Evolutionary conservation across 345 rosid species (phyloP).

Genomic region (Hevea brasiliensis): DNA sequence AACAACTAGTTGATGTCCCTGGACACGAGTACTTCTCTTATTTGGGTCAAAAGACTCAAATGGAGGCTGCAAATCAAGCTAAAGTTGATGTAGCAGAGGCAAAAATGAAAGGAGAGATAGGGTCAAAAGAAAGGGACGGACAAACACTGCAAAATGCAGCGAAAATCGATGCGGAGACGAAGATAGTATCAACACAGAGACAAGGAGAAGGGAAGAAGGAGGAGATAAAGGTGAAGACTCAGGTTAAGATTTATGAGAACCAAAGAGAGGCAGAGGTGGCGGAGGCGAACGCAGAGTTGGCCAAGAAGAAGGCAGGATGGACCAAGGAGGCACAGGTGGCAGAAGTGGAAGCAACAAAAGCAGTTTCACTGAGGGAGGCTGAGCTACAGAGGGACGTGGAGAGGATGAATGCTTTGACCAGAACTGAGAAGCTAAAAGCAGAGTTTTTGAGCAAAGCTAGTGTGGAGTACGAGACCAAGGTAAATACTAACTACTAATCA

Average conservation of each 20-base stretch:
- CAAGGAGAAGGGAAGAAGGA: constrained; percentile 67
- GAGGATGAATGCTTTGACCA: constrained; percentile 65
- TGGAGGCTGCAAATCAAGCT: constrained; percentile 85
- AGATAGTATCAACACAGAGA: constrained; percentile 54
- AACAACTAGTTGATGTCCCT: constrained; percentile 81
- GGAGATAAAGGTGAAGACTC: constrained; percentile 61
- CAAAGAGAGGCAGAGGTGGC: constrained; percentile 72
- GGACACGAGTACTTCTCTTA: constrained; percentile 86
- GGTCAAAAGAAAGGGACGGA: constrained; percentile 53
- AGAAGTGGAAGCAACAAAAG: constrained; percentile 72
- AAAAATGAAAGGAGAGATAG: constrained; percentile 78
- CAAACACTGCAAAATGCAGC: constrained; percentile 76
- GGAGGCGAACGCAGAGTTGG: constrained; percentile 62
- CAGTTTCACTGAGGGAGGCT: constrained; percentile 67
- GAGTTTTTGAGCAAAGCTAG: constrained; percentile 72
- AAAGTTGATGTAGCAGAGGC: constrained; percentile 76
- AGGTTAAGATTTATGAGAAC: constrained; percentile 73
- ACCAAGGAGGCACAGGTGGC: constrained; percentile 57
- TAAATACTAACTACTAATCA: not conserved
- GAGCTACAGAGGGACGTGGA: constrained; percentile 76
- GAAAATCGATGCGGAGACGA: constrained; percentile 71
- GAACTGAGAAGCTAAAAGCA: constrained; percentile 76
- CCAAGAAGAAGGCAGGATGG: constrained; percentile 80
- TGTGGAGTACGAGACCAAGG: constrained; percentile 81
- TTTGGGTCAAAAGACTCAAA: constrained; percentile 84